Evolutionary conservation across 345 rosid species (phyloP).

Genomic region (Nephelium lappaceum): DNA sequence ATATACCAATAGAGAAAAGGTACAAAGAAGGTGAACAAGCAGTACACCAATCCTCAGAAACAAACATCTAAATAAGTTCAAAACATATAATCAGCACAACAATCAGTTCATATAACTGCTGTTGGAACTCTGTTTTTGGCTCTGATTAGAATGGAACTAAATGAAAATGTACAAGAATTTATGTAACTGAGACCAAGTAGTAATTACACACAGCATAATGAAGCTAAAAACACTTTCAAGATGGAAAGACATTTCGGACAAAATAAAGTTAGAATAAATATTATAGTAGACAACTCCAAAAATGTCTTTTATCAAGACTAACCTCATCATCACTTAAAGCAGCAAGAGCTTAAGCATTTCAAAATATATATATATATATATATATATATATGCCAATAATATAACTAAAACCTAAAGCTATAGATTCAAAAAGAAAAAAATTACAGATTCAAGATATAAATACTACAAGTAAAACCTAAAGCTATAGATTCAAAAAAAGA

Average conservation of each 20-base stretch:
- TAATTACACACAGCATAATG: slow-evolving; percentile 3
- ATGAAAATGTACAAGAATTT: background rate
- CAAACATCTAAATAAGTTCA: background rate
- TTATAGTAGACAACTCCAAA: background rate
- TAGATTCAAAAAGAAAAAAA: too few relatives aligned
- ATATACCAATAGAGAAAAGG: background rate
- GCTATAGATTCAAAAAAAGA: too few relatives aligned
- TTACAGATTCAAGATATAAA: too few relatives aligned
- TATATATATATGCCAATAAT: too few relatives aligned
- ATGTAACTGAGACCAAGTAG: too few relatives aligned
- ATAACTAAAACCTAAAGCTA: too few relatives aligned
- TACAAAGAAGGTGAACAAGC: background rate
- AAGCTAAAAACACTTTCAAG: slow-evolving; percentile 3
- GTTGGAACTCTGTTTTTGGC: background rate
- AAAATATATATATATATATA: too few relatives aligned
- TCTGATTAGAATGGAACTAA: background rate
- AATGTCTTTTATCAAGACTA: slow-evolving; percentile 4
- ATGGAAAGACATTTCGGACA: background rate
- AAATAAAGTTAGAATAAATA: slow-evolving; percentile 9
- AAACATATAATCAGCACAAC: background rate
- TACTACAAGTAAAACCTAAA: too few relatives aligned
- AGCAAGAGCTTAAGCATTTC: slow-evolving; percentile 93
- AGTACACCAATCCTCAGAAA: background rate
- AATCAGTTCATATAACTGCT: background rate
- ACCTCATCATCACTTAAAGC: slow-evolving; percentile 99